phyloP scores from a whole-genome alignment of 768 basidiomycete genomes.

The Phanerochaete carnosa region DNA sequence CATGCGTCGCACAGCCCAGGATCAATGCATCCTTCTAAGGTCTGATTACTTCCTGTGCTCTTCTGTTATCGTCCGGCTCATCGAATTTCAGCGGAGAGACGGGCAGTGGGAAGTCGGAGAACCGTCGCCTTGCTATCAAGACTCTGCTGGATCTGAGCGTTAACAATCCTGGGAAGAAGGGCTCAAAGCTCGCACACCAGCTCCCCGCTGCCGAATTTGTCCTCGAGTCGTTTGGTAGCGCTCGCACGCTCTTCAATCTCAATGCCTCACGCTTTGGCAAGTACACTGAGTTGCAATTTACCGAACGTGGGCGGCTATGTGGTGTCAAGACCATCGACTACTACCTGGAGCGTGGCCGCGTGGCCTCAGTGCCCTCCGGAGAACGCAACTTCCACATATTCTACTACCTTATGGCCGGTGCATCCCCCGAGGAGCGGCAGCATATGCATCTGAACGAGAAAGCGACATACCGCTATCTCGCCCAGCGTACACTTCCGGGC shows the following conservation, averaged over 20 bases:
- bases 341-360: slow-evolving; percentile 88
- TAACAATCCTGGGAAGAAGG: slow-evolving; percentile 88
- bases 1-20: slow-evolving; percentile 90
- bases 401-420: slow-evolving; percentile 93
- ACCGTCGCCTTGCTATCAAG: slow-evolving; percentile 86
- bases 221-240: slow-evolving; percentile 91
- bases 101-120: slow-evolving; percentile 92
- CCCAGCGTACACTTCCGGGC: slow-evolving; percentile 50
- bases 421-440: slow-evolving; percentile 81
- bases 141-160: slow-evolving; percentile 88
- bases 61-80: neutral
- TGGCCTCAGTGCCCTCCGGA: slow-evolving; percentile 83
- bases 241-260: slow-evolving; percentile 87
- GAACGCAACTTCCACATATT: slow-evolving; percentile 98
- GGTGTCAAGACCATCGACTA: slow-evolving; percentile 97
- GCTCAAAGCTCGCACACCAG: slow-evolving; percentile 80
- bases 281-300: slow-evolving; percentile 97
- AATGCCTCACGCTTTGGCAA: slow-evolving; percentile 97
- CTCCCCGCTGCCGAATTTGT: slow-evolving; percentile 94
- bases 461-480: slow-evolving; percentile 83
- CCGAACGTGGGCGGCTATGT: slow-evolving; percentile 80
- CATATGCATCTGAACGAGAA: slow-evolving; percentile 84
- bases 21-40: slow-evolving; percentile 88
- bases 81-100: slow-evolving; percentile 72
- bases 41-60: slow-evolving; percentile 34